Conservation (phyloP, 768 basidiomycete species). For the Tulasnella sp. region DNA sequence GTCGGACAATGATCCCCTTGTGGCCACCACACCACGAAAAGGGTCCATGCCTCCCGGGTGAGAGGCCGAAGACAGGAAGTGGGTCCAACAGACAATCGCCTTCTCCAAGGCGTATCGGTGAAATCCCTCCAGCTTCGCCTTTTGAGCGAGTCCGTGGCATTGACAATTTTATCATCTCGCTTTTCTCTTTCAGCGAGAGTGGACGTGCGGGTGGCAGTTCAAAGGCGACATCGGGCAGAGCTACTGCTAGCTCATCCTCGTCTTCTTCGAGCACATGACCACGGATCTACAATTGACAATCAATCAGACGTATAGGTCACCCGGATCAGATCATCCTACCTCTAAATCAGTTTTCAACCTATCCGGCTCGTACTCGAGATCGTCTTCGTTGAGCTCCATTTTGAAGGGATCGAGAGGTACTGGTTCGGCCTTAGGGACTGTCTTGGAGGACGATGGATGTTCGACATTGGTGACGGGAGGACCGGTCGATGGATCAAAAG, state of each 20-base stretch:
- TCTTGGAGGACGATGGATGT: background rate
- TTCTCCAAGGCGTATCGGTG: background rate
- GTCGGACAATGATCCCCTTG: conserved; percentile 50
- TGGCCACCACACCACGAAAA: conserved; percentile 79
- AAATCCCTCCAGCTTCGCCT: conserved; percentile 12
- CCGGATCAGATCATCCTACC: conserved; percentile 28
- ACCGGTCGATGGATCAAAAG: background rate
- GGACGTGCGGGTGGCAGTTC: conserved; percentile 13
- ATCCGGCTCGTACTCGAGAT: conserved; percentile 81
- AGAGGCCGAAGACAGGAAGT: conserved; percentile 12
- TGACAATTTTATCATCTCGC: conserved; percentile 15
- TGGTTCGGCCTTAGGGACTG: background rate
- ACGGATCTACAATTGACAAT: conserved; percentile 34
- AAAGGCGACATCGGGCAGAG: conserved; percentile 10
- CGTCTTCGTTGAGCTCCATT: conserved; percentile 92
- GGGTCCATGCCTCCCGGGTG: conserved; percentile 83
- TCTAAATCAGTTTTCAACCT: conserved; percentile 50
- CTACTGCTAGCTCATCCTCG: conserved; percentile 14
- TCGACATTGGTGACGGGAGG: background rate
- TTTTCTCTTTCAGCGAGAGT: conserved; percentile 4
- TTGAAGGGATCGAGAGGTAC: conserved; percentile 62
- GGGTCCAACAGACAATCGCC: background rate
- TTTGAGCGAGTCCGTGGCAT: conserved; percentile 19
- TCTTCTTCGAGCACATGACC: conserved; percentile 20
- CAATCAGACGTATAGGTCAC: conserved; percentile 20